These are phyloP conservation scores for Ramalina peruviana DNA, from an alignment of 495 filamentous ascomycete genomes.

Conservation along the genomic window DNA sequence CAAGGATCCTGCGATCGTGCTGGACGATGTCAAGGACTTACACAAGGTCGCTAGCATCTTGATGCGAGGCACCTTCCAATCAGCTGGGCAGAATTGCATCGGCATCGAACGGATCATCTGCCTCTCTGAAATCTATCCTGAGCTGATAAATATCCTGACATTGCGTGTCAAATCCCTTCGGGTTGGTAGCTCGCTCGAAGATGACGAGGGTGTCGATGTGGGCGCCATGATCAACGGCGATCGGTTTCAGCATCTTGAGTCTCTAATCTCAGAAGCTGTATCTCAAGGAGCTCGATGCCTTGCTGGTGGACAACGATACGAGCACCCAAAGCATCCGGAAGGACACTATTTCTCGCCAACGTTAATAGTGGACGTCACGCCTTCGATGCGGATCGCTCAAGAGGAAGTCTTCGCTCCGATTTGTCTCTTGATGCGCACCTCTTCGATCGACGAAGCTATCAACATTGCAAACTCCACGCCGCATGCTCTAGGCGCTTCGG, in stretches of 20 bases:
- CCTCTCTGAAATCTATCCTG: constrained; percentile 55
- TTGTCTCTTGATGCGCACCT: constrained; percentile 66
- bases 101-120: constrained; percentile 90
- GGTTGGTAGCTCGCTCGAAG: constrained; percentile 49
- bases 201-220: constrained; percentile 64
- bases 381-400: constrained; percentile 69
- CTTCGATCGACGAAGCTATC: constrained; percentile 45
- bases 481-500: constrained; percentile 67
- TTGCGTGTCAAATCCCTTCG: constrained; percentile 59
- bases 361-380: constrained; percentile 69
- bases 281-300: constrained; percentile 64
- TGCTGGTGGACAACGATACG: constrained; percentile 57
- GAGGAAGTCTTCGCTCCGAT: constrained; percentile 88
- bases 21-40: constrained; percentile 64
- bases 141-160: constrained; percentile 54
- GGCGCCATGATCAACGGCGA: constrained; percentile 78
- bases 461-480: constrained; percentile 59
- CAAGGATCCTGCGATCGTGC: constrained; percentile 87
- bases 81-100: constrained; percentile 96
- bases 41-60: constrained; percentile 61
- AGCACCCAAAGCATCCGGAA: constrained; percentile 52
- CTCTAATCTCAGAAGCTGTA: constrained; percentile 64
- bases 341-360: constrained; percentile 92
- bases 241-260: constrained; percentile 55
- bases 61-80: constrained; percentile 86